A percentile compares a stretch with the other conserved stretches of the same genome.
Evolutionary conservation across 176 grass and related monocot genomes (phyloP).

Genomic region (Ensete glaucum): DNA sequence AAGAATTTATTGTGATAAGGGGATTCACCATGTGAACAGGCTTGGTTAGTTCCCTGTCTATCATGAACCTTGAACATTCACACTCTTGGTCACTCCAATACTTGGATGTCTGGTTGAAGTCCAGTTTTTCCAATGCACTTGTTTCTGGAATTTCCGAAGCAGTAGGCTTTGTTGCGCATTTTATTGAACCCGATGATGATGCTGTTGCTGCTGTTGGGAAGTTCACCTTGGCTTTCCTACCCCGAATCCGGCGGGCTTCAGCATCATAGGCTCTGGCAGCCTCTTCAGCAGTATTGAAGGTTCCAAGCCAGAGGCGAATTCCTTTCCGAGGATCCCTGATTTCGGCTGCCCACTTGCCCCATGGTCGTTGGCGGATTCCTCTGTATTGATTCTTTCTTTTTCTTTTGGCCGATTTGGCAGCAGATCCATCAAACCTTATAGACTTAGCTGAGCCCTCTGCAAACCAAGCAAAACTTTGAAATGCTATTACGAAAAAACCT

Average conservation of each 20-base stretch:
- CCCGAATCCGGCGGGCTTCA: slow-evolving; percentile 52
- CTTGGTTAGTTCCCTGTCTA: background rate
- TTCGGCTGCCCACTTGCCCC: slow-evolving; percentile 45
- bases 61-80: background rate
- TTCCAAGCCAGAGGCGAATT: slow-evolving; percentile 77
- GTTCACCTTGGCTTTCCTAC: slow-evolving; percentile 80
- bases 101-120: slow-evolving; percentile 3
- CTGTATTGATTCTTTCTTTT: slow-evolving; percentile 36
- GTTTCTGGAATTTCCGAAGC: background rate
- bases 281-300: slow-evolving; percentile 59
- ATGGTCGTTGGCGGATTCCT: slow-evolving; percentile 59
- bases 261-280: slow-evolving; percentile 63
- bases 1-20: slow-evolving; percentile 1
- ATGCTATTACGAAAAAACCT: background rate
- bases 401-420: background rate
- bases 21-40: background rate
- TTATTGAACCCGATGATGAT: background rate
- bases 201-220: slow-evolving; percentile 29
- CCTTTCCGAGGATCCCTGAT: slow-evolving; percentile 50
- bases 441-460: background rate
- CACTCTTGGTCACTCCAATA: background rate
- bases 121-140: background rate
- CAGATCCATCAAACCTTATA: background rate
- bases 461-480: background rate
- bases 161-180: background rate